Conservation (phyloP, 371 early-diverging fungal genomes). For the Capniomyces stellatus region DNA sequence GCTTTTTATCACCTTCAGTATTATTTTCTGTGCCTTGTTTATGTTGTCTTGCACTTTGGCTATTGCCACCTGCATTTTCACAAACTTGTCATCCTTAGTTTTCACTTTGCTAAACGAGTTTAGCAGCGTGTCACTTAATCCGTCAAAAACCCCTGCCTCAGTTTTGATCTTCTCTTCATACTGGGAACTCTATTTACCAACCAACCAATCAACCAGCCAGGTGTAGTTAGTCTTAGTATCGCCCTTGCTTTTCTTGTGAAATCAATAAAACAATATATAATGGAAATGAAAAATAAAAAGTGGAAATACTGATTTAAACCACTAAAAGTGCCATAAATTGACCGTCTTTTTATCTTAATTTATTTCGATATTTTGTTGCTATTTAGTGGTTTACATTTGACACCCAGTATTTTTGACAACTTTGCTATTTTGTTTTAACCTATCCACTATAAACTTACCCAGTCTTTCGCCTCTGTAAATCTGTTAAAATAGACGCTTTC, state of each 20-base stretch:
- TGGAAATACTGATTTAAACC: not conserved
- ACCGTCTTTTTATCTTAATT: too few species aligned
- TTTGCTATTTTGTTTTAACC: too few species aligned
- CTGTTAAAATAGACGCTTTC: conserved; percentile 40
- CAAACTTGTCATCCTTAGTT: conserved; percentile 68
- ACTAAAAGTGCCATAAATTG: too few species aligned
- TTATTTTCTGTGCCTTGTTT: conserved; percentile 50
- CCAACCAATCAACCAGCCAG: too few species aligned
- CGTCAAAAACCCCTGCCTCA: conserved; percentile 62
- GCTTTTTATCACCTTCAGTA: conserved; percentile 52
- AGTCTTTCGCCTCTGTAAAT: conserved; percentile 68
- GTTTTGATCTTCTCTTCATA: conserved; percentile 22
- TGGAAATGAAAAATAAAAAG: not conserved
- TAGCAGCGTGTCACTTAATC: conserved; percentile 66
- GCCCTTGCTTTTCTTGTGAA: too few species aligned
- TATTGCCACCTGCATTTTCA: conserved; percentile 56
- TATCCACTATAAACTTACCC: too few species aligned
- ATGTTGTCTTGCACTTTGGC: conserved; percentile 73
- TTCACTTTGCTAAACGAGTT: conserved; percentile 83
- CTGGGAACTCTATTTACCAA: conserved; percentile 21
- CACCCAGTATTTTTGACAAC: too few species aligned
- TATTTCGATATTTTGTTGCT: too few species aligned
- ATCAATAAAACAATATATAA: too few species aligned
- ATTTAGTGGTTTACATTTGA: too few species aligned
- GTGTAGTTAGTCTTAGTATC: too few species aligned